Evolutionary conservation across 108 stramenopile species (phyloP).

Genomic region (Pseudonitzschia delicatissima): DNA sequence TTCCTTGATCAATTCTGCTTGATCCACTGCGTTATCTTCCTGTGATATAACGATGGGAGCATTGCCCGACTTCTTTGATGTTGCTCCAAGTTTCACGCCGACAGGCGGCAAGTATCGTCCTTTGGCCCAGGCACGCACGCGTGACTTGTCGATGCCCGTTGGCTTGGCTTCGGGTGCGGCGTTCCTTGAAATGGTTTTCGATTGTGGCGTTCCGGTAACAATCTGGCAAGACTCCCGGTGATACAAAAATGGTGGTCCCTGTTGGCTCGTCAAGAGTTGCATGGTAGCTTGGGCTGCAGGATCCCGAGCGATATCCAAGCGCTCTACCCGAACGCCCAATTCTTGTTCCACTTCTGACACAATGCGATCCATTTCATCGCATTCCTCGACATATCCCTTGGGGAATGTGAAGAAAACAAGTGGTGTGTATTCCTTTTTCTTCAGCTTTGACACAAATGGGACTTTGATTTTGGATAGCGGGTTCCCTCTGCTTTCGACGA

Average conservation of each 20-base stretch:
- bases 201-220: slow-evolving; percentile 21
- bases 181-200: slow-evolving; percentile 4
- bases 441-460: slow-evolving; percentile 32
- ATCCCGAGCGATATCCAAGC: slow-evolving; percentile 60
- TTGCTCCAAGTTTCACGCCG: slow-evolving; percentile 1
- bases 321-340: slow-evolving; percentile 53
- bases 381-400: slow-evolving; percentile 53
- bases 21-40: slow-evolving; percentile 57
- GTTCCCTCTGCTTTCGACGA: background rate
- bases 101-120: slow-evolving; percentile 47
- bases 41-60: slow-evolving; percentile 31
- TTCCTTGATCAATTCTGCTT: slow-evolving; percentile 64
- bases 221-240: slow-evolving; percentile 70
- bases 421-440: slow-evolving; percentile 58
- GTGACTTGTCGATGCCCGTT: slow-evolving; percentile 33
- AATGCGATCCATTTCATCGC: slow-evolving; percentile 66
- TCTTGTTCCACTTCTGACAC: slow-evolving; percentile 61
- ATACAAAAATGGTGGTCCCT: slow-evolving; percentile 60
- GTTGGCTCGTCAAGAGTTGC: slow-evolving; percentile 34
- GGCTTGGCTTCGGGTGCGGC: background rate
- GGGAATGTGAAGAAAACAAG: slow-evolving; percentile 74
- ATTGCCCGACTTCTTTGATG: background rate
- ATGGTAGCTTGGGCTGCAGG: slow-evolving; percentile 48
- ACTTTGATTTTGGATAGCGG: slow-evolving; percentile 21
- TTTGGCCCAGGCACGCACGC: slow-evolving; percentile 76